Evolutionary conservation across 1,284 basidiomycete genomes (phyloP), one percentile per base, ranked within the genome.

Genomic region (Ceratobasidium papillatum): DNA sequence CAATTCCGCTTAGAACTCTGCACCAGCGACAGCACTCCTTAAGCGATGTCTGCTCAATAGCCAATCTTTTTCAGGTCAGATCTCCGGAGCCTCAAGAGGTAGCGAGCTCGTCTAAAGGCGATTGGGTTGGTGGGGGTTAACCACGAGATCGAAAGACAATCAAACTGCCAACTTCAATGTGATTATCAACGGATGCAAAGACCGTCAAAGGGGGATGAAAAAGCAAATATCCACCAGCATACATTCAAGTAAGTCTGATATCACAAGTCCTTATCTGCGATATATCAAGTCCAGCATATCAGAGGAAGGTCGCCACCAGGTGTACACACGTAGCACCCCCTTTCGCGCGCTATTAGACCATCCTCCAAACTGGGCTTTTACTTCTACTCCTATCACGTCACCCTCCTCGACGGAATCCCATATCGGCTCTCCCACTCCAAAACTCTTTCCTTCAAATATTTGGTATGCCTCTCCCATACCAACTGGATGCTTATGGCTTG

Each of bases 291-390:
- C 17, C 12, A 72, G 22, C 65, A 72, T 72, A 8, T 14, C 45
- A 2, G 68, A 7, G 19, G 68, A 72, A 34, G 68, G 68, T 19
- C 51, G 22, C 68, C 68, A 72, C 56, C 68, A 72, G 2, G 41
- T 61, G 27, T 61, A 32, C 7, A 61, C 56, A 5, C 19, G 9
- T 12, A 72, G 9, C 9, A 56, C 41, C 12, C 41, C 68, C 32
- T 43, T 45, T 9, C 30, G 22, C 41, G 38, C 54, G 5, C 17
- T 32, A 36, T 72, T 72, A 1, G 58, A 25, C 68, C 54, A 59
- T 34, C 66, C 54, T n/a, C 17, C 25, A 61, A 43, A 61, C 43
- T 61, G 68, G 17, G 52, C 66, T 30, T 58, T 69, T n/a, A 47
- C 9, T 14, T 45, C 38, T 11, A 47, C 66, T 12, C 27, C 41